Percentiles rank a stretch among this genome's conserved stretches.
Conservation (phyloP, 352 stramenopile genomes). For the Pythium utonaiense region DNA sequence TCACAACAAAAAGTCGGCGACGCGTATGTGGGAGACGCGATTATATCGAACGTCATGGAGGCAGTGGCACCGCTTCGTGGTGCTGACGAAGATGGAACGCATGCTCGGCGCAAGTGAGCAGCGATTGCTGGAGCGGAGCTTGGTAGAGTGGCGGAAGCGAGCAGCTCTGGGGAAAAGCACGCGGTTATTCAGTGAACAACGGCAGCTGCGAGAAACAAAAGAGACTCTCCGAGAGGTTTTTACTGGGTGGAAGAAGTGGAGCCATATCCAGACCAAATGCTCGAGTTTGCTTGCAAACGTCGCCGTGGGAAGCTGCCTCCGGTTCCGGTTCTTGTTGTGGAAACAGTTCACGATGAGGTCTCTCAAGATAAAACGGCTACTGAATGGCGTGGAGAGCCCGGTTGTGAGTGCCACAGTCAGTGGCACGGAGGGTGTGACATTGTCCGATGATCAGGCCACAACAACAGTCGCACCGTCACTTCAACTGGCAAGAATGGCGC, state of each 20-base stretch:
- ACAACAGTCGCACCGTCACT: not conserved
- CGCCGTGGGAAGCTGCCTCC: constrained; percentile 30
- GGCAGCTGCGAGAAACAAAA: constrained; percentile 6
- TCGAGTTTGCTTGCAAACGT: constrained; percentile 35
- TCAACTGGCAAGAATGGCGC: constrained; percentile 29
- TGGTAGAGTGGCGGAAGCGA: constrained; percentile 46
- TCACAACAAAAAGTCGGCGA: constrained; percentile 13
- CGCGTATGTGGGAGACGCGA: constrained; percentile 11
- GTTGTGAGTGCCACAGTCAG: not conserved
- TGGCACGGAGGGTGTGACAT: not conserved
- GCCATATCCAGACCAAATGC: constrained; percentile 25
- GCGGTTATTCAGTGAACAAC: constrained; percentile 15
- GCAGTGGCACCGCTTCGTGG: constrained; percentile 41
- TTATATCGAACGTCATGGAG: constrained; percentile 9
- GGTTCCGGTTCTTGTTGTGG: constrained; percentile 57
- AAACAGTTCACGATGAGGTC: constrained; percentile 32
- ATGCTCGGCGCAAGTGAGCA: constrained; percentile 38
- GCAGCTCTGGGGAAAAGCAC: constrained; percentile 21
- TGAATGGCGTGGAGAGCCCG: not conserved
- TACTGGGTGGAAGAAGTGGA: constrained; percentile 33
- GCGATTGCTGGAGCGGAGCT: constrained; percentile 24
- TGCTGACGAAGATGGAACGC: constrained; percentile 43
- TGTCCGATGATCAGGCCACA: not conserved
- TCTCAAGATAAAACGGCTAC: constrained; percentile 26
- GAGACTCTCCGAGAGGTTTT: constrained; percentile 19